These are phyloP conservation scores for Psilocybe tampanensis DNA, from an alignment of 768 basidiomycete species.

Conservation along the genomic window DNA sequence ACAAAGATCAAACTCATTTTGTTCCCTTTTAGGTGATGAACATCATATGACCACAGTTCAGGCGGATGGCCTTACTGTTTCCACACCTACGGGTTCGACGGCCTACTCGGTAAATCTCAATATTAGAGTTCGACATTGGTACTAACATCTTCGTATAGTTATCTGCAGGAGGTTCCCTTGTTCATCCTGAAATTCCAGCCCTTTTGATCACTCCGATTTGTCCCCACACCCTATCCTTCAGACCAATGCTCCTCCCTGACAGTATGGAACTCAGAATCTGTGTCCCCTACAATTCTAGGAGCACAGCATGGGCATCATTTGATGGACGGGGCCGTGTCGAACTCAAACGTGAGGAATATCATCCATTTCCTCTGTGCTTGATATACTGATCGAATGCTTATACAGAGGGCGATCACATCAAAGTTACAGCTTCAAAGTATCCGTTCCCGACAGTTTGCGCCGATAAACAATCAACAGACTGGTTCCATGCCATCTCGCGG, in stretches of 20 bases:
- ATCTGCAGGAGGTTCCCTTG: constrained; percentile 96
- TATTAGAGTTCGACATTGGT: constrained; percentile 10
- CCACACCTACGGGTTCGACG: constrained; percentile 97
- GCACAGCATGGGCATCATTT: constrained; percentile 98
- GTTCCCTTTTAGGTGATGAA: constrained; percentile 68
- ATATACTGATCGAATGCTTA: constrained; percentile 10
- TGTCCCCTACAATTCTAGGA: constrained; percentile 98
- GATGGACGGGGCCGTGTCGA: constrained; percentile 97
- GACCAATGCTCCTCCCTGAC: constrained; percentile 97
- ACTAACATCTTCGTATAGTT: constrained; percentile 44
- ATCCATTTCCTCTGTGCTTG: neutral
- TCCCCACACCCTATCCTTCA: constrained; percentile 97
- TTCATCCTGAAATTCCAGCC: constrained; percentile 97
- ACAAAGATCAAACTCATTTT: constrained; percentile 11
- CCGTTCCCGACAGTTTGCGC: constrained; percentile 99
- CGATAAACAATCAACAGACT: constrained; percentile 96
- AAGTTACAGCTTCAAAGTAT: constrained; percentile 94
- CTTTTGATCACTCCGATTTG: constrained; percentile 97
- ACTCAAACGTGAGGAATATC: constrained; percentile 73
- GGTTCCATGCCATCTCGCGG: constrained; percentile 97
- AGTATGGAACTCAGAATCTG: constrained; percentile 98
- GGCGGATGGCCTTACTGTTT: constrained; percentile 93
- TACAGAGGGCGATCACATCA: constrained; percentile 98
- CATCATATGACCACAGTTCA: constrained; percentile 99
- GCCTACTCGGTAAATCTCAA: constrained; percentile 83